Evolutionary conservation across 768 basidiomycete genomes (phyloP).

Genomic region (Pilatotrama ljubarskyi): DNA sequence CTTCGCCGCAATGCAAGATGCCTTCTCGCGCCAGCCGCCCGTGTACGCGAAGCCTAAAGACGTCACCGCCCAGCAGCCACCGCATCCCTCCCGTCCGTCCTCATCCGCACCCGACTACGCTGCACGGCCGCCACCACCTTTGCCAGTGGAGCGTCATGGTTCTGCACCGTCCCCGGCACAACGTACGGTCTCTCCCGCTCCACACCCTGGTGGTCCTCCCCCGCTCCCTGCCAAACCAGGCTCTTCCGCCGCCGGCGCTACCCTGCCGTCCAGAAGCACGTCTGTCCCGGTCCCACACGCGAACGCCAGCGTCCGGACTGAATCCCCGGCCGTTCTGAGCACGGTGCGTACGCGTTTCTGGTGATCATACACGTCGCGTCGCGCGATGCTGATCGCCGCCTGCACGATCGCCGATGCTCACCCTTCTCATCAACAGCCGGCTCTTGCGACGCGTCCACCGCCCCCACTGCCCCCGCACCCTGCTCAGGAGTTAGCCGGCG

Average conservation of each 20-base stretch:
- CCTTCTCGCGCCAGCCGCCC: conserved; percentile 86
- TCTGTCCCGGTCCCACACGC: conserved; percentile 8
- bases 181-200: conserved; percentile 4
- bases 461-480: conserved; percentile 29
- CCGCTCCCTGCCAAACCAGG: conserved; percentile 42
- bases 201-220: conserved; percentile 33
- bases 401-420: conserved; percentile 9
- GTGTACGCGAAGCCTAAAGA: conserved; percentile 80
- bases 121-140: conserved; percentile 30
- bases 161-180: not conserved
- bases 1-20: conserved; percentile 72
- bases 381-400: conserved; percentile 8
- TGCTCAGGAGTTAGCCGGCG: conserved; percentile 16
- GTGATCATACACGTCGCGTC: conserved; percentile 1
- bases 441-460: conserved; percentile 25
- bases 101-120: conserved; percentile 25
- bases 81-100: conserved; percentile 15
- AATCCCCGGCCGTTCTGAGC: conserved; percentile 9
- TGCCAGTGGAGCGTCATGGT: conserved; percentile 20
- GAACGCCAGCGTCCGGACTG: not conserved
- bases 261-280: conserved; percentile 17
- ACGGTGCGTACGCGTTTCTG: conserved; percentile 19
- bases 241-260: conserved; percentile 14
- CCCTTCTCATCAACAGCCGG: conserved; percentile 12
- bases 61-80: conserved; percentile 16